Percentiles rank a stretch among this genome's conserved stretches.
Conservation (phyloP, 2,329 filamentous ascomycete genomes). For the Ophiostoma novo-ulmi region DNA sequence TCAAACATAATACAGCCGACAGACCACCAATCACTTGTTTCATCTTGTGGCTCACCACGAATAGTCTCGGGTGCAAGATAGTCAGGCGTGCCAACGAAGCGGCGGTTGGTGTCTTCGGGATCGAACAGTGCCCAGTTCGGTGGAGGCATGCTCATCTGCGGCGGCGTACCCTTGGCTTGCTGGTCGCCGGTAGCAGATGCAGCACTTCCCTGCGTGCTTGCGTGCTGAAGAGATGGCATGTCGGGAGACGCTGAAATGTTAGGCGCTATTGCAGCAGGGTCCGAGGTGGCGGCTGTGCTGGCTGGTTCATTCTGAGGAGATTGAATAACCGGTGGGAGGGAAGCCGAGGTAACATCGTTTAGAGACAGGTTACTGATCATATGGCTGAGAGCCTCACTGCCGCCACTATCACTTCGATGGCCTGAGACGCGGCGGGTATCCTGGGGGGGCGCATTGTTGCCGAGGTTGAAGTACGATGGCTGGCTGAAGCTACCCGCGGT, state of each 20-base stretch:
- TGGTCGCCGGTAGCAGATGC: conserved; percentile 14
- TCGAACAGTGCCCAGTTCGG: conserved; percentile 92
- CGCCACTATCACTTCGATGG: conserved; percentile 84
- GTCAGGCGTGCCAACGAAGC: conserved; percentile 94
- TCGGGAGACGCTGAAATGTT: conserved; percentile 69
- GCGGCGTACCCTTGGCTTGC: conserved; percentile 52
- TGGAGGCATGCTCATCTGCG: conserved; percentile 66
- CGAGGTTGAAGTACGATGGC: conserved; percentile 86
- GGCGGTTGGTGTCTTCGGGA: conserved; percentile 83
- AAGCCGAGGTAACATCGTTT: conserved; percentile 51
- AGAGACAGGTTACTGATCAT: conserved; percentile 79
- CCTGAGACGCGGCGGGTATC: conserved; percentile 70
- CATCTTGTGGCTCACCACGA: conserved; percentile 88
- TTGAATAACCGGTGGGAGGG: conserved; percentile 42
- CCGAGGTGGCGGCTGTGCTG: conserved; percentile 29
- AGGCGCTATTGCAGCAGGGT: conserved; percentile 53
- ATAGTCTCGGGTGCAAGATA: conserved; percentile 97
- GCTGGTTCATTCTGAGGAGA: conserved; percentile 66
- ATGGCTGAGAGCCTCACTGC: conserved; percentile 75
- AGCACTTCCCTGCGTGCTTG: conserved; percentile 40
- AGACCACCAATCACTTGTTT: conserved; percentile 99
- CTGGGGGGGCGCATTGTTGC: conserved; percentile 40
- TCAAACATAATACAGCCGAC: conserved; percentile 98
- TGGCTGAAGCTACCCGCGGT: conserved; percentile 61
- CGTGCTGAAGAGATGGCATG: conserved; percentile 57